A percentile compares a stretch with the other conserved stretches of the same genome.
These are phyloP conservation scores for Eimeria falciformis DNA, from an alignment of 169 alveolate species.

Conservation along the genomic window DNA sequence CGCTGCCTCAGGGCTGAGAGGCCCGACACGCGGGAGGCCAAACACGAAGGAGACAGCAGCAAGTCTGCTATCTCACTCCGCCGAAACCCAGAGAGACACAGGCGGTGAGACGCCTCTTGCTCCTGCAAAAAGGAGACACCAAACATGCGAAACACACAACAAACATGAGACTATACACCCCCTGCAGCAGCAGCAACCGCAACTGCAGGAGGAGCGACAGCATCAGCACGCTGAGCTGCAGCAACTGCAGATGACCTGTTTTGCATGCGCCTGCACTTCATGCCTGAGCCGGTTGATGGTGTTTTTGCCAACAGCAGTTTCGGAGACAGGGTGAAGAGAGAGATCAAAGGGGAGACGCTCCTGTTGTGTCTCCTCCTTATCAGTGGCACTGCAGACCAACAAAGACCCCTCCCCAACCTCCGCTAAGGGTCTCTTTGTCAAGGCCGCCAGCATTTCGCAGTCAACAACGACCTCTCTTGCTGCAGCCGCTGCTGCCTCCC, in stretches of 20 bases:
- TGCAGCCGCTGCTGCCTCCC: slow-evolving; percentile 35
- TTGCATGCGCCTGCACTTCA: slow-evolving; percentile 45
- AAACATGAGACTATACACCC: not conserved
- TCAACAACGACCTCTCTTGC: slow-evolving; percentile 36
- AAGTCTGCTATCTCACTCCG: slow-evolving; percentile 24
- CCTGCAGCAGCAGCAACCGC: not conserved
- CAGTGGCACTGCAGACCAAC: not conserved
- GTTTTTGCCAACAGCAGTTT: slow-evolving; percentile 29
- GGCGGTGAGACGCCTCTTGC: not conserved
- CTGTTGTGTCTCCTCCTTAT: not conserved
- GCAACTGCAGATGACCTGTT: slow-evolving; percentile 28
- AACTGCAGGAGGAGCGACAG: not conserved
- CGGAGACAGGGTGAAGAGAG: slow-evolving; percentile 67
- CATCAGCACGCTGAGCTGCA: slow-evolving; percentile 27
- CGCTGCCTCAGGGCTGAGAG: slow-evolving; percentile 62
- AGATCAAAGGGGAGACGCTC: slow-evolving; percentile 59
- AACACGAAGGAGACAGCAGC: slow-evolving; percentile 37
- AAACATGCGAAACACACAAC: not conserved
- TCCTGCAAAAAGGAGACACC: not conserved
- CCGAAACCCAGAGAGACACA: slow-evolving; percentile 44
- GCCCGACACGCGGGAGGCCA: slow-evolving; percentile 36
- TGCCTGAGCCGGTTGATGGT: slow-evolving; percentile 64
- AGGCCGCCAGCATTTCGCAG: slow-evolving; percentile 25
- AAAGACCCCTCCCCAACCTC: not conserved
- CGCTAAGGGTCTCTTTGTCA: not conserved